Conservation (phyloP, 1,284 basidiomycete species). For the Rhizopogon hawkerae region DNA sequence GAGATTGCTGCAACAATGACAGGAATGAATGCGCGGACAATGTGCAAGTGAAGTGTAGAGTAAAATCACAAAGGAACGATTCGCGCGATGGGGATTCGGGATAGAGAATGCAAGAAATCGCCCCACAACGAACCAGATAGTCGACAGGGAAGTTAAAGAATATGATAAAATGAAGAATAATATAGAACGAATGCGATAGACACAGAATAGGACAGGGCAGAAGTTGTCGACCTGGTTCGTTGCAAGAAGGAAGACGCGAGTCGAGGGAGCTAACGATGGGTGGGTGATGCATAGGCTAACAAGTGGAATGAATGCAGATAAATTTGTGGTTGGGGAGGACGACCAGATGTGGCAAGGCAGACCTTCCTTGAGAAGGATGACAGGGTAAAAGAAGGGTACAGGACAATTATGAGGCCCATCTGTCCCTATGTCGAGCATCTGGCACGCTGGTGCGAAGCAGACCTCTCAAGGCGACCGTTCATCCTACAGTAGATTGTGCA, state of each 20-base stretch:
- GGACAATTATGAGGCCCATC: constrained; percentile 7
- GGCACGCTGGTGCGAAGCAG: constrained; percentile 12
- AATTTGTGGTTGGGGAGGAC: constrained; percentile 30
- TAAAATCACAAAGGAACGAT: constrained; percentile 26
- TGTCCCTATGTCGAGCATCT: constrained; percentile 18
- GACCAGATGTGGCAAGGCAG: constrained; percentile 20
- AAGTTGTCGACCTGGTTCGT: constrained; percentile 35
- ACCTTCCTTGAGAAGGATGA: constrained; percentile 25
- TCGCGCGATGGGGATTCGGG: constrained; percentile 21
- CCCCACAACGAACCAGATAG: constrained; percentile 28
- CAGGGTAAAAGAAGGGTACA: constrained; percentile 26
- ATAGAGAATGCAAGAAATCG: constrained; percentile 28
- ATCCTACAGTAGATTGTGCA: constrained; percentile 34
- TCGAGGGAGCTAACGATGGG: constrained; percentile 33
- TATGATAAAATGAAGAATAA: constrained; percentile 74
- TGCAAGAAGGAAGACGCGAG: constrained; percentile 29
- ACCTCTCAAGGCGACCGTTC: constrained; percentile 11
- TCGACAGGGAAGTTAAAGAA: constrained; percentile 27
- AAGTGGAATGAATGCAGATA: constrained; percentile 42
- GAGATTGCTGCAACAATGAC: constrained; percentile 41
- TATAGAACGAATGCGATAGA: constrained; percentile 47
- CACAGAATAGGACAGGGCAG: constrained; percentile 22
- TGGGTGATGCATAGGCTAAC: constrained; percentile 44
- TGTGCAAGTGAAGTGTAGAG: constrained; percentile 16
- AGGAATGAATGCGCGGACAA: constrained; percentile 32